Percentiles rank a stretch among this genome's conserved stretches.
Evolutionary conservation across 1,284 basidiomycete genomes (phyloP).

Genomic region (Mycena sp.): DNA sequence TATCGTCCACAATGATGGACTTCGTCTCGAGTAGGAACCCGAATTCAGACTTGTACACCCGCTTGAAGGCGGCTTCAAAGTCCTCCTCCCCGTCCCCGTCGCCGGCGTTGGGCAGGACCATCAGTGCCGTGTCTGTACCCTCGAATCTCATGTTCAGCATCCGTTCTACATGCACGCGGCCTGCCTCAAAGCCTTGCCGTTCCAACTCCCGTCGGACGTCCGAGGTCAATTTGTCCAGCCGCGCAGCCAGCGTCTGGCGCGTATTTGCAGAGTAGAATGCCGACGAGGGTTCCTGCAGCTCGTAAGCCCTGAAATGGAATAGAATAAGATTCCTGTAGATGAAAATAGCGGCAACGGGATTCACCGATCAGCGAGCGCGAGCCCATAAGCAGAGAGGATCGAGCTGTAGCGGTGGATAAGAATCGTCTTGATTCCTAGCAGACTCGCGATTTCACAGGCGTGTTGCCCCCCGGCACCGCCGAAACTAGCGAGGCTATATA

Average conservation of each 20-base stretch:
- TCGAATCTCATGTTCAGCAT: constrained; percentile 94
- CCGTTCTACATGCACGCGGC: constrained; percentile 79
- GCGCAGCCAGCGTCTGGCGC: constrained; percentile 61
- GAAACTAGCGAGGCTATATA: constrained; percentile 82
- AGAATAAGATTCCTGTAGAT: not conserved
- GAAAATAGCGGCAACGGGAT: constrained; percentile 7
- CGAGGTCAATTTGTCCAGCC: constrained; percentile 75
- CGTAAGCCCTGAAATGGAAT: constrained; percentile 71
- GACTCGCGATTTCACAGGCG: constrained; percentile 87
- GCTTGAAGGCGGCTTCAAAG: constrained; percentile 84
- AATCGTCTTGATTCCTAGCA: constrained; percentile 87
- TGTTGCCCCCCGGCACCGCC: constrained; percentile 94
- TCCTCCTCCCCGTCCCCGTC: constrained; percentile 74
- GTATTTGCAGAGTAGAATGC: constrained; percentile 75
- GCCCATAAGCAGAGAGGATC: constrained; percentile 90
- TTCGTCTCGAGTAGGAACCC: constrained; percentile 90
- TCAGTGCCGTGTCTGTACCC: constrained; percentile 91
- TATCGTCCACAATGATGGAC: constrained; percentile 88
- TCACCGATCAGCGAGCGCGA: constrained; percentile 80
- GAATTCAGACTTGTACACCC: constrained; percentile 86
- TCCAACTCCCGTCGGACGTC: constrained; percentile 76
- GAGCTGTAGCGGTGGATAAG: constrained; percentile 89
- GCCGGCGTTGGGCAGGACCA: constrained; percentile 75
- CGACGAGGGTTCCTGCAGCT: constrained; percentile 89
- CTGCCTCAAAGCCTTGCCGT: constrained; percentile 83